Conservation (phyloP, 768 basidiomycete genomes). For the Dioszegia hungarica region DNA sequence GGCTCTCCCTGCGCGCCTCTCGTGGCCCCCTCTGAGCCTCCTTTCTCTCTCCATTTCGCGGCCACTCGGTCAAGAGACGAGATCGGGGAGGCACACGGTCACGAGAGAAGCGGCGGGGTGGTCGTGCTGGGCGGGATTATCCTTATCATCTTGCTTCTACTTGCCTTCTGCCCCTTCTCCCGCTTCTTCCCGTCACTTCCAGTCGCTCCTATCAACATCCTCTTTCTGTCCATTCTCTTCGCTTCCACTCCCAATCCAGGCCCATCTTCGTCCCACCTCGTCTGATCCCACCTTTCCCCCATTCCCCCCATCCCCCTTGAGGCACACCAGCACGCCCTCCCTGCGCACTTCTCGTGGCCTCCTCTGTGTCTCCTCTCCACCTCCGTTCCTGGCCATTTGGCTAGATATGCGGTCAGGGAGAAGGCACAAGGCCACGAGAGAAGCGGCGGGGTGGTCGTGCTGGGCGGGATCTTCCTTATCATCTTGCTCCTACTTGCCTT, state of each 20-base stretch:
- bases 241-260: background rate
- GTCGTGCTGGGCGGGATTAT: slow-evolving; percentile 1
- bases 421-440: slow-evolving; percentile 15
- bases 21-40: background rate
- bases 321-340: slow-evolving; percentile 8
- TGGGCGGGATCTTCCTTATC: background rate
- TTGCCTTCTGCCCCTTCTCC: background rate
- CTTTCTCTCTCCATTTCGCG: too few species aligned
- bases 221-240: background rate
- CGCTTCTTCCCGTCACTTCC: background rate
- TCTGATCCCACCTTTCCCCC: background rate
- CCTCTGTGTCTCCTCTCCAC: background rate
- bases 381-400: background rate
- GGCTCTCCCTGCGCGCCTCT: background rate
- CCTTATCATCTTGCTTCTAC: background rate
- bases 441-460: slow-evolving; percentile 20
- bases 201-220: background rate
- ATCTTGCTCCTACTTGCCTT: too few species aligned
- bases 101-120: slow-evolving; percentile 10
- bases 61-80: too few species aligned
- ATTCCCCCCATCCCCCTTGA: background rate
- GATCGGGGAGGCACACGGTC: background rate
- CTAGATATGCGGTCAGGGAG: background rate
- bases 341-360: slow-evolving; percentile 11
- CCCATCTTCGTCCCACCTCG: background rate